Evolutionary conservation across 257 asterid species (phyloP).

Genomic region (Solanum piurae): DNA sequence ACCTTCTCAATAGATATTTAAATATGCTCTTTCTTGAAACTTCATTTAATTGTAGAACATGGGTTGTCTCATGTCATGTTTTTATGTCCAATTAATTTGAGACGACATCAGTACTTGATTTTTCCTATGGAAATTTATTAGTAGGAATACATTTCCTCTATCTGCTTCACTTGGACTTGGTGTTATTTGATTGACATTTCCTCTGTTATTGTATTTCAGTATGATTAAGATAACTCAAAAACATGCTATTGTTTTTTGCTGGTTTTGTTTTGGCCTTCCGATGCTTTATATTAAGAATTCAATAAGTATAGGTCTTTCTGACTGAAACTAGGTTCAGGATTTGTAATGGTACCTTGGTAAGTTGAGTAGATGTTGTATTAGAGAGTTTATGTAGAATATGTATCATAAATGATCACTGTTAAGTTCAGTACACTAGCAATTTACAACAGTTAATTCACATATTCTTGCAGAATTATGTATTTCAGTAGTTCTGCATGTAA

Average conservation of each 20-base stretch:
- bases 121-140: neutral
- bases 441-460: neutral
- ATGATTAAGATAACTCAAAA: neutral
- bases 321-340: neutral
- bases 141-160: neutral
- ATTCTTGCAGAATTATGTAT: neutral
- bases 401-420: neutral
- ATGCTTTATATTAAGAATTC: neutral
- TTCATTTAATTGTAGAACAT: neutral
- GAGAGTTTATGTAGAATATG: neutral
- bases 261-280: neutral
- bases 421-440: neutral
- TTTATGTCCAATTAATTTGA: neutral
- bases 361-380: neutral
- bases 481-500: neutral
- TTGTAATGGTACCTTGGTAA: neutral
- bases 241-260: neutral
- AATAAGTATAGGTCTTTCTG: neutral
- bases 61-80: neutral
- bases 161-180: neutral
- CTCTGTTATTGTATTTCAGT: neutral
- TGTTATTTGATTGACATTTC: neutral
- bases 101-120: neutral
- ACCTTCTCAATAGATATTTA: neutral
- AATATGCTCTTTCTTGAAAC: neutral